Percentiles rank a stretch among this genome's conserved stretches.
Conservation (phyloP, 1,284 basidiomycete genomes). For the Pholiota adiposa region DNA sequence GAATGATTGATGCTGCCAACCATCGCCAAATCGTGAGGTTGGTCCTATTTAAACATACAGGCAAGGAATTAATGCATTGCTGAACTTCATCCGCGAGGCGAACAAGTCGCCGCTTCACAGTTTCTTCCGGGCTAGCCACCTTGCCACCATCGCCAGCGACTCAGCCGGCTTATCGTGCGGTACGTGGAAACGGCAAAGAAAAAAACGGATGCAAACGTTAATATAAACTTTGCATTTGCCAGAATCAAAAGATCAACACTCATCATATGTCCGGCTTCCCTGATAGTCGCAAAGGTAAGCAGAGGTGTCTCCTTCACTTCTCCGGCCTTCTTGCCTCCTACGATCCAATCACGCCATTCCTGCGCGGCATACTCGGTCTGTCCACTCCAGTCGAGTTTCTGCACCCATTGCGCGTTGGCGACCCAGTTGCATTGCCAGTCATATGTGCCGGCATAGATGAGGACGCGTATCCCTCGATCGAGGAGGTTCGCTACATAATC, state of each 20-base stretch:
- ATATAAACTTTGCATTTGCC: not conserved
- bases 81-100: not conserved
- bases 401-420: slow-evolving; percentile 76
- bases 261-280: slow-evolving; percentile 75
- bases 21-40: not conserved
- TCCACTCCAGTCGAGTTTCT: slow-evolving; percentile 75
- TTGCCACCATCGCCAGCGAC: slow-evolving; percentile 57
- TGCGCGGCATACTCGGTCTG: slow-evolving; percentile 52
- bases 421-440: slow-evolving; percentile 85
- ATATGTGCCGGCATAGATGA: slow-evolving; percentile 81
- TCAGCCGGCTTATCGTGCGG: slow-evolving; percentile 72
- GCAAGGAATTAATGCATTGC: not conserved
- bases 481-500: slow-evolving; percentile 74
- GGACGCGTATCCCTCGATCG: slow-evolving; percentile 70
- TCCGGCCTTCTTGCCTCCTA: slow-evolving; percentile 58
- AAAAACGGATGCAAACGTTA: not conserved
- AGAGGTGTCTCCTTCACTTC: slow-evolving; percentile 63
- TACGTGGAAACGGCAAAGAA: slow-evolving; percentile 42
- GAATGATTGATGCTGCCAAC: not conserved
- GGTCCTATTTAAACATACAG: not conserved
- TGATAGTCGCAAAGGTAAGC: slow-evolving; percentile 70
- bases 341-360: slow-evolving; percentile 62
- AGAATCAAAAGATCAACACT: slow-evolving; percentile 37
- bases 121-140: slow-evolving; percentile 54
- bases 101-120: slow-evolving; percentile 33